Percentiles rank a stretch among this genome's conserved stretches.
Evolutionary conservation across 352 stramenopile species (phyloP).

Genomic region (Pythium dissotocum): DNA sequence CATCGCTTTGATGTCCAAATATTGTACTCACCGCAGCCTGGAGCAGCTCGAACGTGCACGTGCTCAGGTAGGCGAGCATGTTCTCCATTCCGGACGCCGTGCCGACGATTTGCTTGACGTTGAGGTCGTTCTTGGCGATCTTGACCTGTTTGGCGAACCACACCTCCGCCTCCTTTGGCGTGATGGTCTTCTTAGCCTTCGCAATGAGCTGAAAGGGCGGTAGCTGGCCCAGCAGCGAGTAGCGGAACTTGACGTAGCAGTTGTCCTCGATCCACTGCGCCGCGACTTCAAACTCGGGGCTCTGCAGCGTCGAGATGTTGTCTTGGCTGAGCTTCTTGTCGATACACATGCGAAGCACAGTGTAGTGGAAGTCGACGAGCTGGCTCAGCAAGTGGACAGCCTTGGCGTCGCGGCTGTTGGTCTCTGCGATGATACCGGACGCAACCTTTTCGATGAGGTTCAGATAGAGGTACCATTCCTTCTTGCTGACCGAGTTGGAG

Average conservation of each 20-base stretch:
- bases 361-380: conserved; percentile 20
- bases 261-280: conserved; percentile 25
- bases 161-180: conserved; percentile 17
- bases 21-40: neutral
- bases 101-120: conserved; percentile 26
- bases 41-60: conserved; percentile 29
- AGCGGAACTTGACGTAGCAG: conserved; percentile 57
- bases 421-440: neutral
- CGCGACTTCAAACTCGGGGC: neutral
- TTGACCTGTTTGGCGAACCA: conserved; percentile 37
- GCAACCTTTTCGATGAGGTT: conserved; percentile 3
- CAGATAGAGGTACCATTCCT: conserved; percentile 15
- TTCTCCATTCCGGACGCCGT: conserved; percentile 18
- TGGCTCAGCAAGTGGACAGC: conserved; percentile 3
- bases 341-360: conserved; percentile 5
- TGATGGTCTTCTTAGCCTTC: conserved; percentile 21
- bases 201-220: conserved; percentile 45
- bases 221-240: conserved; percentile 39
- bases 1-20: neutral
- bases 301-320: neutral
- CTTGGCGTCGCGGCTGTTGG: neutral
- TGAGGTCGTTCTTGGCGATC: conserved; percentile 18
- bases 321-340: neutral
- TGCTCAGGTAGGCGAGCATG: conserved; percentile 28
- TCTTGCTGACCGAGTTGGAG: neutral